Evolutionary conservation across 148 eudicot species (phyloP), one percentile per base, ranked within the genome.

Genomic region (Silene latifolia): DNA sequence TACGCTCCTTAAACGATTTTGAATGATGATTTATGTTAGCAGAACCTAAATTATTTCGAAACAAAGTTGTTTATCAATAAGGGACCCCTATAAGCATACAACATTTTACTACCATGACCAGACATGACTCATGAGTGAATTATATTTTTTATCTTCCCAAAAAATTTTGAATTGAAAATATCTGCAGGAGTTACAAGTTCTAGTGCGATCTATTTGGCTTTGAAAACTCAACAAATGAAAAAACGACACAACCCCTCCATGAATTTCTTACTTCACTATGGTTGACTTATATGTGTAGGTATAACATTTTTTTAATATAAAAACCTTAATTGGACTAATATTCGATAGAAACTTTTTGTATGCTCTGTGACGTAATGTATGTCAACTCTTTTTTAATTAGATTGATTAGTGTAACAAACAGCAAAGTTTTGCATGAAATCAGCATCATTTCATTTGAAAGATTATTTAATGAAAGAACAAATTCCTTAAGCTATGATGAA

Each of bases 291-390:
- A 58, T 8, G 61, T 8, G 44, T 47, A 77, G 35, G 73, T 46
- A 51, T 76, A 56, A 76, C 48, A 57, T 39, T 48, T 5, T 5
- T 15, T n/a, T 39, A 76, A 60, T 25, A 69, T 77, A 61, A 74
- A 77, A 70, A 62, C 70, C 79, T 60, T 62, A 13, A n/a, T 68
- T 76, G 35, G 25, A 69, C 25, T 67, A 69, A 77, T 51, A 69
- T 47, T 20, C 60, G 39, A 63, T 60, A 60, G 21, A 72, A 60
- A 27, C 51, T 61, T 69, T 32, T 11, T 59, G 59, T 35, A 59
- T 69, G 74, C 48, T 77, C 8, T 61, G 61, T 75, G 25, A 69
- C 69, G 74, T 60, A 60, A 61, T 77, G 61, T 76, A 13, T 69
- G 35, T 32, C 77, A 70, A 77, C 35, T 70, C 48, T 5, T 47